Percentiles rank a stretch among this genome's conserved stretches.
Evolutionary conservation across 176 grass and related monocot species (phyloP).

Genomic region (Pharus latifolius): DNA sequence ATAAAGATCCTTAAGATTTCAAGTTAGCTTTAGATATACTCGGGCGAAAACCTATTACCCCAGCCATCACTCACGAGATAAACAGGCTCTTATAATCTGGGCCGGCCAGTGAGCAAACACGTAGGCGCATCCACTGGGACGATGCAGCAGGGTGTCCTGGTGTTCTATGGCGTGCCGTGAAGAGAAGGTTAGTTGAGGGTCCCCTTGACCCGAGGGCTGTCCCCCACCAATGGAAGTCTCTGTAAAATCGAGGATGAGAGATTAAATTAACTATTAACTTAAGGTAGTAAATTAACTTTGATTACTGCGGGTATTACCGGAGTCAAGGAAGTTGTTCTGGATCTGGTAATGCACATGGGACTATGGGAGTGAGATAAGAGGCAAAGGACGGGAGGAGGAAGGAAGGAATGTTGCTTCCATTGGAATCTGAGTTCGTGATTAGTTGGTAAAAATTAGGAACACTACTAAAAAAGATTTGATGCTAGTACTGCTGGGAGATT

Average conservation of each 20-base stretch:
- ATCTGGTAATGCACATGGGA: slow-evolving; percentile 22
- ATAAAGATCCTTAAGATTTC: too few species aligned
- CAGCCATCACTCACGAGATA: too few species aligned
- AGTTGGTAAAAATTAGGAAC: neutral
- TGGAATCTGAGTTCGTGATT: slow-evolving; percentile 21
- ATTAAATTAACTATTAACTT: neutral
- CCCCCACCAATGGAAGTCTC: slow-evolving; percentile 4
- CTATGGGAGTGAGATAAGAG: neutral
- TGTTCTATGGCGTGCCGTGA: slow-evolving; percentile 17
- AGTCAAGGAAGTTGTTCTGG: neutral
- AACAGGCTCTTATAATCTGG: too few species aligned
- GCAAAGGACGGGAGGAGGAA: neutral
- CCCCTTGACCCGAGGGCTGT: neutral
- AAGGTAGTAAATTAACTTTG: neutral
- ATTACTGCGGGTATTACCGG: neutral
- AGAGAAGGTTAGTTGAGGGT: neutral
- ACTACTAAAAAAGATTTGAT: neutral
- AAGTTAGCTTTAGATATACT: too few species aligned
- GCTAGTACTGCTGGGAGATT: too few species aligned
- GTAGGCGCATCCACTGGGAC: neutral
- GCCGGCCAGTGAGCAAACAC: neutral
- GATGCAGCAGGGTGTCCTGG: neutral
- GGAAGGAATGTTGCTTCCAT: slow-evolving; percentile 32
- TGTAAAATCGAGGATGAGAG: neutral
- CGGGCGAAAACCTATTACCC: too few species aligned